These are phyloP conservation scores for Cerrena zonata DNA, from an alignment of 1,284 basidiomycete species.

Conservation along the genomic window DNA sequence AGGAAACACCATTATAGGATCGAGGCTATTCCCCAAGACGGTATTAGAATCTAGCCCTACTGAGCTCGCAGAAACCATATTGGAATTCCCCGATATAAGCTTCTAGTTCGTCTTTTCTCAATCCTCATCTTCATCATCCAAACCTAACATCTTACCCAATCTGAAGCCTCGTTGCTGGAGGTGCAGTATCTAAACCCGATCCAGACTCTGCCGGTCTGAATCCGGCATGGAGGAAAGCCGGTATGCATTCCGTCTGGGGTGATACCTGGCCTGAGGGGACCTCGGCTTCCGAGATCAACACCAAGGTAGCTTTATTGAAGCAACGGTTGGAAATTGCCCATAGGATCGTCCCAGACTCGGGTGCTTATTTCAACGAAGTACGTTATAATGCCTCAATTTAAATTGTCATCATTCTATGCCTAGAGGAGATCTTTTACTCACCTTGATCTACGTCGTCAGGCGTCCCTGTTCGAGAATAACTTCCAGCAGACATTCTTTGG, in stretches of 20 bases:
- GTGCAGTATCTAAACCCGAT: conserved; percentile 31
- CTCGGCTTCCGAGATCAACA: conserved; percentile 22
- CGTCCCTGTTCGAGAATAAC: conserved; percentile 34
- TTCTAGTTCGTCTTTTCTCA: conserved; percentile 15
- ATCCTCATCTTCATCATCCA: too few species aligned
- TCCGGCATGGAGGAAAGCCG: conserved; percentile 38
- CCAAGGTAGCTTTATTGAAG: conserved; percentile 21
- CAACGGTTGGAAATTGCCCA: conserved; percentile 22
- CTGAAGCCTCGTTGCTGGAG: conserved; percentile 35
- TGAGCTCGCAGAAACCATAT: conserved; percentile 26
- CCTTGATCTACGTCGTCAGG: conserved; percentile 24
- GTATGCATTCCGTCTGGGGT: conserved; percentile 24
- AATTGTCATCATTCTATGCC: neutral
- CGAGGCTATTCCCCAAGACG: conserved; percentile 34
- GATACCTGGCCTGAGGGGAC: conserved; percentile 30
- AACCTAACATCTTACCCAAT: too few species aligned
- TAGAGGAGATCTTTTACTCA: neutral
- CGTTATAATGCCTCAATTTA: conserved; percentile 8
- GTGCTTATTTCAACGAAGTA: conserved; percentile 40
- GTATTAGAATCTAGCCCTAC: conserved; percentile 24
- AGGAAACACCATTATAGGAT: conserved; percentile 26
- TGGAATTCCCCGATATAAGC: conserved; percentile 14
- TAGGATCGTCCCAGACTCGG: conserved; percentile 26
- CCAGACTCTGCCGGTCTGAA: conserved; percentile 36
- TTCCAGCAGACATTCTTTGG: conserved; percentile 40